A percentile compares a stretch with the other conserved stretches of the same genome.
Conservation (phyloP, 139 green algal species). For the Chlamydomonas asymmetrica region DNA sequence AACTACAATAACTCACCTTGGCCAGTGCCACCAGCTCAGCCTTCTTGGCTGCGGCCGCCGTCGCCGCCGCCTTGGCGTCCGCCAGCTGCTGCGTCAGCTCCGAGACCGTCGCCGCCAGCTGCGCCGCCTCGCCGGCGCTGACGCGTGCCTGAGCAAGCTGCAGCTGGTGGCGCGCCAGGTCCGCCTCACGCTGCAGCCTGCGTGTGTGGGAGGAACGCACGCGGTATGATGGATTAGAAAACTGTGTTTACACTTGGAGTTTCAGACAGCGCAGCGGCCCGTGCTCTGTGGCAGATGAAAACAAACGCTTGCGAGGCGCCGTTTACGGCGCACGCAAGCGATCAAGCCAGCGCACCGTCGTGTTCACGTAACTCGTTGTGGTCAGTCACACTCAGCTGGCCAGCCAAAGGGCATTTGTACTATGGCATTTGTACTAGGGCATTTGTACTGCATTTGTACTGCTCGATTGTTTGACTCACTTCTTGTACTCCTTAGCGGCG, state of each 20-base stretch:
- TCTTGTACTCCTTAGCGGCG: constrained; percentile 53
- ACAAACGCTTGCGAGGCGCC: too few species aligned
- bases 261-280: too few species aligned
- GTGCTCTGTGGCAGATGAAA: too few species aligned
- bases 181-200: constrained; percentile 55
- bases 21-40: constrained; percentile 63
- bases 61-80: constrained; percentile 46
- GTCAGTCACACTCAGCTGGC: background rate
- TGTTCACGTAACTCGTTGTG: too few species aligned
- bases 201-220: too few species aligned
- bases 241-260: too few species aligned
- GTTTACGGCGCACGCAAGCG: too few species aligned
- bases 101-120: constrained; percentile 66
- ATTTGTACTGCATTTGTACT: background rate
- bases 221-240: too few species aligned
- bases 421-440: background rate
- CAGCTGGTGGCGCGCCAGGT: constrained; percentile 75
- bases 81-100: constrained; percentile 59
- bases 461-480: constrained; percentile 47
- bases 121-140: constrained; percentile 62
- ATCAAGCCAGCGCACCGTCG: too few species aligned
- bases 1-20: constrained; percentile 55
- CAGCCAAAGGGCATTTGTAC: background rate
- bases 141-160: constrained; percentile 70
- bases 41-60: constrained; percentile 58